Conservation (phyloP, 2,329 filamentous ascomycete genomes). For the Exophiala lecanii-corni region DNA sequence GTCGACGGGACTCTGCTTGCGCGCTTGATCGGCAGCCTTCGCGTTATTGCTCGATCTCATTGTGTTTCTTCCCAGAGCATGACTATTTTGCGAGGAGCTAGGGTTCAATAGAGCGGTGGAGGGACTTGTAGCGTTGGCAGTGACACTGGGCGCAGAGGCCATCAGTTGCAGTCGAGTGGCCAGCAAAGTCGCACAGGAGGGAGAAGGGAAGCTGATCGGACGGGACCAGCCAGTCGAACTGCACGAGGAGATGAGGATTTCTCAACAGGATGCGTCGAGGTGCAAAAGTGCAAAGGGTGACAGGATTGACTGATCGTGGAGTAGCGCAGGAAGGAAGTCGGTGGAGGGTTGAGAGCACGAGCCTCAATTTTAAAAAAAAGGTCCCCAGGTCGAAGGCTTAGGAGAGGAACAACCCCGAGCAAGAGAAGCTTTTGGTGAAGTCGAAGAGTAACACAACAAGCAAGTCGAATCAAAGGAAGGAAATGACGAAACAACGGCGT, state of each 20-base stretch:
- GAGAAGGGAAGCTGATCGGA: constrained; percentile 19
- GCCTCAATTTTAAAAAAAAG: constrained; percentile 11
- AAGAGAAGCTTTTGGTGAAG: constrained; percentile 1
- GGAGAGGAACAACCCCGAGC: background rate
- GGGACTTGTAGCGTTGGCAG: constrained; percentile 16
- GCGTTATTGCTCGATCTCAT: constrained; percentile 25
- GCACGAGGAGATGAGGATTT: constrained; percentile 10
- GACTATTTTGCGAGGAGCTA: constrained; percentile 20
- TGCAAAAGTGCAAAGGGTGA: constrained; percentile 13
- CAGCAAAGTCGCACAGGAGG: constrained; percentile 24
- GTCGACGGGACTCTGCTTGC: constrained; percentile 26
- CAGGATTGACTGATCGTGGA: constrained; percentile 7
- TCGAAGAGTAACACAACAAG: constrained; percentile 3
- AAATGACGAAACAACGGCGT: constrained; percentile 1
- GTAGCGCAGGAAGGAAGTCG: background rate
- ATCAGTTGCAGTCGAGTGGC: constrained; percentile 22
- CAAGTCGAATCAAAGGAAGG: background rate
- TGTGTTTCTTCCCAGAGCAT: constrained; percentile 20
- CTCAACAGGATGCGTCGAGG: no score
- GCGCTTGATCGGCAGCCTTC: constrained; percentile 22
- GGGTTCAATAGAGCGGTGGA: constrained; percentile 11
- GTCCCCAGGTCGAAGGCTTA: background rate
- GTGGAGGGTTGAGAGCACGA: constrained; percentile 20
- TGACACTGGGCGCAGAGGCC: constrained; percentile 24
- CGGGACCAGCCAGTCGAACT: constrained; percentile 23